Conservation (phyloP, 805 yeast genomes). For the Ogataea angusta region DNA sequence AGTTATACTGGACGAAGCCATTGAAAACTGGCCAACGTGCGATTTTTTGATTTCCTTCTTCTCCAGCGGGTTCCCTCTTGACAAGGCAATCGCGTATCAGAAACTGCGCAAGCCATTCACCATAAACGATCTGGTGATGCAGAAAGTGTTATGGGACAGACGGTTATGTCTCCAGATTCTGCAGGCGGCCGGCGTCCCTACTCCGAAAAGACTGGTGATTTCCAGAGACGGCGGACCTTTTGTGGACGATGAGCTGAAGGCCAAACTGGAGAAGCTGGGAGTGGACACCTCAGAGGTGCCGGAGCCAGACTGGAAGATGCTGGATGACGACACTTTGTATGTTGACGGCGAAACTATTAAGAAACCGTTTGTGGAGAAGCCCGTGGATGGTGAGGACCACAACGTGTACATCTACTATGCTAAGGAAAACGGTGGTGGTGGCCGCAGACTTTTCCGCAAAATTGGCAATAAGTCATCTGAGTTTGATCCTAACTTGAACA, state of each 20-base stretch:
- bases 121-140: slow-evolving; percentile 86
- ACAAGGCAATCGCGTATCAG: slow-evolving; percentile 89
- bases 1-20: slow-evolving; percentile 85
- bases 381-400: slow-evolving; percentile 98
- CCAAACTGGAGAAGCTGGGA: slow-evolving; percentile 58
- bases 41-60: slow-evolving; percentile 92
- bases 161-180: slow-evolving; percentile 77
- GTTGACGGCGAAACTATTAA: slow-evolving; percentile 69
- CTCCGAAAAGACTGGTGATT: slow-evolving; percentile 84
- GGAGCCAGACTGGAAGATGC: slow-evolving; percentile 85
- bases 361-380: slow-evolving; percentile 97
- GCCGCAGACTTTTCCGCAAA: slow-evolving; percentile 87
- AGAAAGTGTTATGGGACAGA: slow-evolving; percentile 96
- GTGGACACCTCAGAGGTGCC: slow-evolving; percentile 45
- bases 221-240: slow-evolving; percentile 97
- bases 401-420: slow-evolving; percentile 92
- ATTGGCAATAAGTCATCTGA: slow-evolving; percentile 97
- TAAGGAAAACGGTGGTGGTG: slow-evolving; percentile 92
- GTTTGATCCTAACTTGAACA: slow-evolving; percentile 73
- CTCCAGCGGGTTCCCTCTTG: slow-evolving; percentile 93
- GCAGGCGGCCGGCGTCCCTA: slow-evolving; percentile 79
- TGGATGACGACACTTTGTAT: slow-evolving; percentile 77
- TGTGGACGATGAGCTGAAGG: slow-evolving; percentile 63
- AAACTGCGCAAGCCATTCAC: slow-evolving; percentile 85
- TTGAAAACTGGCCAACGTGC: slow-evolving; percentile 99